These are phyloP conservation scores for Fusarium musae DNA, from an alignment of 2,329 filamentous ascomycete species.

Conservation along the genomic window DNA sequence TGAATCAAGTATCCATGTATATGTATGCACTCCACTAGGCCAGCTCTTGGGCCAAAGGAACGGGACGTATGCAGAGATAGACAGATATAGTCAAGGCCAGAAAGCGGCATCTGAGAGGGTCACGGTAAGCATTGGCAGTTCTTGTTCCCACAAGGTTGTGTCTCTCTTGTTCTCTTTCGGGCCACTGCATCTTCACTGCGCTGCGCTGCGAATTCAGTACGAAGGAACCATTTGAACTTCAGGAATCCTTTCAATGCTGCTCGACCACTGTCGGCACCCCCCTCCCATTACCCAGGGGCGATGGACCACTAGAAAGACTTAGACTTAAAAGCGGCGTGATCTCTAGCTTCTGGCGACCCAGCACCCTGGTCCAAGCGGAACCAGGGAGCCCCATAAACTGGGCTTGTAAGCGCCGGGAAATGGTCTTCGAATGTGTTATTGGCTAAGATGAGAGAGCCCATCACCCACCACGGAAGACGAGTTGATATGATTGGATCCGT, in stretches of 20 bases:
- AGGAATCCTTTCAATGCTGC: constrained; percentile 20
- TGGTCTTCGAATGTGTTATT: constrained; percentile 40
- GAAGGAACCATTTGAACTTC: not conserved
- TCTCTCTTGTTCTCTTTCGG: not conserved
- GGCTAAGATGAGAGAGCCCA: constrained; percentile 41
- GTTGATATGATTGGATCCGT: constrained; percentile 48
- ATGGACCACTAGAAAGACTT: constrained; percentile 19
- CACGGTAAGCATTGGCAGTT: not conserved
- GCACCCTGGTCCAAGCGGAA: constrained; percentile 42
- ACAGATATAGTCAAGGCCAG: constrained; percentile 17
- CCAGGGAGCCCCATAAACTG: constrained; percentile 18
- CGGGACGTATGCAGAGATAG: constrained; percentile 28
- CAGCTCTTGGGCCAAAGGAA: constrained; percentile 39
- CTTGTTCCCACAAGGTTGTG: not conserved
- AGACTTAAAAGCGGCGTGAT: constrained; percentile 41
- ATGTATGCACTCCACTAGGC: constrained; percentile 32
- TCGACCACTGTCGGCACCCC: constrained; percentile 24
- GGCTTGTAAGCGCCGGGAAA: constrained; percentile 50
- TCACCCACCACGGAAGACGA: constrained; percentile 47
- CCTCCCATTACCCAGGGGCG: constrained; percentile 2
- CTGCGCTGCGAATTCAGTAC: constrained; percentile 2
- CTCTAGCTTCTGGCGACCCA: constrained; percentile 37
- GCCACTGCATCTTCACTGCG: not conserved
- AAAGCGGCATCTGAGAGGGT: not conserved
- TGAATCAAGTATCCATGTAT: constrained; percentile 13